Conservation (phyloP, 2,329 filamentous ascomycete species). For the Alternaria atra region DNA sequence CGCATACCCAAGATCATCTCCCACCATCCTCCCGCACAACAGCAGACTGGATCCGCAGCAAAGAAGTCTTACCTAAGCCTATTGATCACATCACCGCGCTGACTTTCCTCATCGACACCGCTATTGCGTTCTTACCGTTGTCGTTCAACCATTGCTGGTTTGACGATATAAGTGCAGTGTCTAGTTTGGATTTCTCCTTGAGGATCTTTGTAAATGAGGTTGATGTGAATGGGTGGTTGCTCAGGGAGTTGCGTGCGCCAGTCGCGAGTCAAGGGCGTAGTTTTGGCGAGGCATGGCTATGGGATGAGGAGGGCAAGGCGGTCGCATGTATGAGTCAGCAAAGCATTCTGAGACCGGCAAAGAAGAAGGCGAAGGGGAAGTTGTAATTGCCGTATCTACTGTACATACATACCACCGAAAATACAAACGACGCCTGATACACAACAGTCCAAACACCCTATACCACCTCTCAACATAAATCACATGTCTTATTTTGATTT, state of each 20-base stretch:
- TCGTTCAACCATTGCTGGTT: conserved; percentile 56
- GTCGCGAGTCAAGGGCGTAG: conserved; percentile 55
- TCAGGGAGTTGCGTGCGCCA: conserved; percentile 54
- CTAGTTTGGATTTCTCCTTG: conserved; percentile 62
- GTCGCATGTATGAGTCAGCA: conserved; percentile 62
- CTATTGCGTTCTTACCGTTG: conserved; percentile 56
- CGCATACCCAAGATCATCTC: conserved; percentile 51
- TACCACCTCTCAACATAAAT: neutral
- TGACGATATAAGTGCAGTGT: conserved; percentile 56
- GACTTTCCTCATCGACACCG: conserved; percentile 58
- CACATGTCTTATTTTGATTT: too few species aligned
- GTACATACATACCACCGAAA: neutral
- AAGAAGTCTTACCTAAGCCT: conserved; percentile 20
- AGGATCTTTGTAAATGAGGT: conserved; percentile 53
- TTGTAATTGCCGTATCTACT: conserved; percentile 7
- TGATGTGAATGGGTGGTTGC: conserved; percentile 55
- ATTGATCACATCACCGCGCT: conserved; percentile 52
- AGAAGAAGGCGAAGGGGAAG: conserved; percentile 22
- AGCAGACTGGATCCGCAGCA: conserved; percentile 55
- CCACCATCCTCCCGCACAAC: conserved; percentile 43
- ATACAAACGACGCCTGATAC: neutral
- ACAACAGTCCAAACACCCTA: neutral
- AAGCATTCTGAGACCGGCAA: conserved; percentile 44
- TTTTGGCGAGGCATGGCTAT: conserved; percentile 58
- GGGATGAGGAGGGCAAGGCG: conserved; percentile 56